These are phyloP conservation scores for Seiridium cupressi DNA, from an alignment of 2,329 filamentous ascomycete species.

Conservation along the genomic window DNA sequence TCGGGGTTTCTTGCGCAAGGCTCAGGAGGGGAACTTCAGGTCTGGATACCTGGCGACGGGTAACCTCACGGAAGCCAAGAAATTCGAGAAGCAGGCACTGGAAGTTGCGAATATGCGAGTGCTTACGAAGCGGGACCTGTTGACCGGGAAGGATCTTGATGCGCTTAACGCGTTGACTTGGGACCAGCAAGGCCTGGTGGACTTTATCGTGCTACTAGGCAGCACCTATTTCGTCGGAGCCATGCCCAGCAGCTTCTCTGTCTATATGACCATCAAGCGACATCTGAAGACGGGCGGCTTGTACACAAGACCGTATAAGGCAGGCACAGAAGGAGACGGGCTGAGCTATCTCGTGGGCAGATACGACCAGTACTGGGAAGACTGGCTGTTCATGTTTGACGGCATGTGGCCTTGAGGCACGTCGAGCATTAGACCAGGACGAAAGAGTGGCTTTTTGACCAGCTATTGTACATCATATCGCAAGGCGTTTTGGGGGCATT, in stretches of 20 bases:
- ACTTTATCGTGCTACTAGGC: conserved; percentile 37
- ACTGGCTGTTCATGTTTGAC: conserved; percentile 49
- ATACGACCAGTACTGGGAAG: conserved; percentile 44
- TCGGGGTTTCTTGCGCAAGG: conserved; percentile 34
- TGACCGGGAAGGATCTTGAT: conserved; percentile 28
- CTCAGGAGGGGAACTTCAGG: conserved; percentile 28
- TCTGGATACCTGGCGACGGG: conserved; percentile 45
- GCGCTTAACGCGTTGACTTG: conserved; percentile 36
- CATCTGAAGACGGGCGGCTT: conserved; percentile 38
- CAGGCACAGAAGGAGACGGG: conserved; percentile 39
- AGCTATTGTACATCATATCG: background rate
- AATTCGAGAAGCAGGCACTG: conserved; percentile 32
- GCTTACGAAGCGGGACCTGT: conserved; percentile 35
- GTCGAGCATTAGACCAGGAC: background rate
- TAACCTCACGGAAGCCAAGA: conserved; percentile 38
- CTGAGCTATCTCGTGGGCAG: conserved; percentile 41
- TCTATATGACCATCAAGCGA: conserved; percentile 44
- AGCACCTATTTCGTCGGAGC: conserved; percentile 41
- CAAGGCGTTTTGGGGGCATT: background rate
- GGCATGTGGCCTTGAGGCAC: conserved; percentile 37
- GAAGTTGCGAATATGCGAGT: conserved; percentile 31
- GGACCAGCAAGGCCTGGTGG: conserved; percentile 43
- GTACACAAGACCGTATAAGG: conserved; percentile 40
- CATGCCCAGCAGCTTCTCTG: conserved; percentile 46
- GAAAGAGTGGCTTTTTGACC: background rate